phyloP scores from a whole-genome alignment of 129 eudicot genomes.

The Artemisia annua region DNA sequence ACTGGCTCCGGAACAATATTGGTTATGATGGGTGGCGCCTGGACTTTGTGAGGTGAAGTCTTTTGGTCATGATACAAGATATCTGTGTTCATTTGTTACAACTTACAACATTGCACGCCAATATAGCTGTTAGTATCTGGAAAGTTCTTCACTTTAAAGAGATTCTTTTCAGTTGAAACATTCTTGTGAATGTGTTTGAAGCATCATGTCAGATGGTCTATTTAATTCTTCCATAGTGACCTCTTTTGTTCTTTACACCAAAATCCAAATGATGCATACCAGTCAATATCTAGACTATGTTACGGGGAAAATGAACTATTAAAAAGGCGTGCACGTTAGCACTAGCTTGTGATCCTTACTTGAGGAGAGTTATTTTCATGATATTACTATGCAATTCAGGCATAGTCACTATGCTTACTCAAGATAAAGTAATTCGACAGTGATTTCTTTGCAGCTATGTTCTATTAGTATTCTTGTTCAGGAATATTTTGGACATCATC shows the following conservation, averaged over 20 bases:
- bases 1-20: slow-evolving; percentile 58
- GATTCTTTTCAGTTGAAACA: slow-evolving; percentile 2
- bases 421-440: neutral
- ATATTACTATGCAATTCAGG: too few relatives aligned
- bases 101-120: too few relatives aligned
- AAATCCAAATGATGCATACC: neutral
- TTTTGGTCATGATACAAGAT: neutral
- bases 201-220: too few relatives aligned
- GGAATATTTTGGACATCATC: slow-evolving; percentile 2
- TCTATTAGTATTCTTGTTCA: neutral
- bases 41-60: slow-evolving; percentile 66
- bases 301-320: neutral
- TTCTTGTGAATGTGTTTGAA: neutral
- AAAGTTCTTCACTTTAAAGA: too few relatives aligned
- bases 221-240: neutral
- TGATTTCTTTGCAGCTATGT: neutral
- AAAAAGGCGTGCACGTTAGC: neutral
- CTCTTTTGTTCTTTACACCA: neutral
- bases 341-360: too few relatives aligned
- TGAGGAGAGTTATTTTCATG: too few relatives aligned
- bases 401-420: neutral
- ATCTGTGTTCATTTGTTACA: too few relatives aligned
- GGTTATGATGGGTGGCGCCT: slow-evolving; percentile 86
- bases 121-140: too few relatives aligned
- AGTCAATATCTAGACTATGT: neutral